Conservation (phyloP, 2,329 filamentous ascomycete species). For the Aureobasidium sp. region DNA sequence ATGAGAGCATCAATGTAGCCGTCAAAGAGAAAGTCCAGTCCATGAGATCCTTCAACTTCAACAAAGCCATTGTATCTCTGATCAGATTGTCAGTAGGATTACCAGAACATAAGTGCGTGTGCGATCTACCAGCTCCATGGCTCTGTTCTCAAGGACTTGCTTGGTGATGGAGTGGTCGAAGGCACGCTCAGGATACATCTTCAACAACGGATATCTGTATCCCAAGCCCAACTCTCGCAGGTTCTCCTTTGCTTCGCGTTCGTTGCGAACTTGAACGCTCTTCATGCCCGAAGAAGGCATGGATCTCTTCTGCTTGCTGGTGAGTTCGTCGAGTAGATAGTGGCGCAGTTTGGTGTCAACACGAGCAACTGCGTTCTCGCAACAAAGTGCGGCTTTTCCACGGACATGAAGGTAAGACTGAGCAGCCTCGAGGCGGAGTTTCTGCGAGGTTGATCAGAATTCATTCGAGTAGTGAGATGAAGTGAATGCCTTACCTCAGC, state of each 20-base stretch:
- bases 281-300: not conserved
- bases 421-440: constrained; percentile 2
- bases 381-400: not conserved
- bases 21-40: constrained; percentile 9
- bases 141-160: not conserved
- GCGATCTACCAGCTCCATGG: not conserved
- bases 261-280: not conserved
- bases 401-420: constrained; percentile 3
- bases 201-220: not conserved
- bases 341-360: not conserved
- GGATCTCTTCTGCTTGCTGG: not conserved
- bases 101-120: too few relatives aligned
- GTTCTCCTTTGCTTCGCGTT: not conserved
- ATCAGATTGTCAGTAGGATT: not conserved
- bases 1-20: not conserved
- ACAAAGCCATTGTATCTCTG: constrained; percentile 4
- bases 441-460: not conserved
- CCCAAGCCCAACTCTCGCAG: constrained; percentile 1
- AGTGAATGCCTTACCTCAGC: not conserved
- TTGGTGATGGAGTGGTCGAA: not conserved
- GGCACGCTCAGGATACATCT: constrained; percentile 4
- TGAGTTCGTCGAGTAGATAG: constrained; percentile 7
- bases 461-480: not conserved
- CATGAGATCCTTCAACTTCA: not conserved
- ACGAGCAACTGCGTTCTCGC: not conserved